Base-by-base conservation (phyloP, 257 asterid genomes). In the Anisodus acutangulus region DNA sequence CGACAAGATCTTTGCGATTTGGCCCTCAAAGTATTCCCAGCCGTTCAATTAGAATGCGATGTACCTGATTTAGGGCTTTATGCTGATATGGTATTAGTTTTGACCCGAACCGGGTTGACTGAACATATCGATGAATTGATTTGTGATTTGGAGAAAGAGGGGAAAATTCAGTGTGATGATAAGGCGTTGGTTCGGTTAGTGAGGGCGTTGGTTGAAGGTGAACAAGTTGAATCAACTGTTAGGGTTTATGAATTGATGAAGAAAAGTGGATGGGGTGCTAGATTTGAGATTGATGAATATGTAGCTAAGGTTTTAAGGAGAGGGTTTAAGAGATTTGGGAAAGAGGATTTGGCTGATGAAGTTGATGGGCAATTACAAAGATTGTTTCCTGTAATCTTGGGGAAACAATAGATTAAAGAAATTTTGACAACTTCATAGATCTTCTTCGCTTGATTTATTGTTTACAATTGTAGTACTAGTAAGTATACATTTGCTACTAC, bases 321-420 rank as follows among this genome's bases (percentile, higher is more conserved):
- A 82, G 99, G 95, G 43, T 87, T 96, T 88, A 90, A 93, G 91
- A 88, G 89, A 70, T 87, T 94, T 67, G 99, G 98, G 22, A 95
- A 91, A 88, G 93, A 43, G 19, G 45, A 74, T 6, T 85, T 92
- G 89, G 98, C 98, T 53, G 89, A 87, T 83, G 98, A 94, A 87
- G 80, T 96, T 89, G 94, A 96, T 78, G 57, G 35, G 86, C 91
- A 91, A 88, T 85, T 94, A 45, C 84, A 85, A 66, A 90, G 90
- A 58, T 71, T 87, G 87, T 88, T 84, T 8, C 76, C 82, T 88
- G 92, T 91, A 63, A 59, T 87, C 86, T 88, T 90, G 81, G 92
- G 78, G n/a, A 85, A 88, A 85, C 54, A 83, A 8, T 13, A 80
- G 49, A 39, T 80, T 82, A 68, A 53, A 70, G 43, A 19, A 31